A percentile compares a stretch with the other conserved stretches of the same genome.
These are phyloP conservation scores for Sugiyamaella sp. DNA, from an alignment of 1,139 yeast species.

Conservation along the genomic window DNA sequence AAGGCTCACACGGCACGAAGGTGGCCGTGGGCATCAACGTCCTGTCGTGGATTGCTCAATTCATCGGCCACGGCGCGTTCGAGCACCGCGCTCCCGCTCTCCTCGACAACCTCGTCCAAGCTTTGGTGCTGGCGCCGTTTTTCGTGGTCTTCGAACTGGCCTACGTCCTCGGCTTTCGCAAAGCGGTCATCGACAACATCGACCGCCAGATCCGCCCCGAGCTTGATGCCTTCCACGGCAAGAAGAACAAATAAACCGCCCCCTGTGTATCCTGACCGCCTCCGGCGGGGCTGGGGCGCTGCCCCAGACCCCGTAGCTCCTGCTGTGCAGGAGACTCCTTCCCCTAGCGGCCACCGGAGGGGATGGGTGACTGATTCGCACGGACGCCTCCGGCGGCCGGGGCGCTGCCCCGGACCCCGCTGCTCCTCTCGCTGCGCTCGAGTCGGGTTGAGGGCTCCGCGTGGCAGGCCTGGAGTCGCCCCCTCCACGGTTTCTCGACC, in stretches of 20 bases:
- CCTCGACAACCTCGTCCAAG: conserved; percentile 78
- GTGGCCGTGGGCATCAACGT: conserved; percentile 50
- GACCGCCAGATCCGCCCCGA: conserved; percentile 52
- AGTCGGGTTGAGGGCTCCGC: not conserved
- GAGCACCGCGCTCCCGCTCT: conserved; percentile 89
- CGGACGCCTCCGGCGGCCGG: too few species aligned
- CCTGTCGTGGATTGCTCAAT: conserved; percentile 79
- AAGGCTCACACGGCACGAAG: conserved; percentile 27
- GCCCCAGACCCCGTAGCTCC: conserved; percentile 9
- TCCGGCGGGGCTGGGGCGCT: conserved; percentile 16
- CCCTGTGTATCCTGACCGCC: not conserved
- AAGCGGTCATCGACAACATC: conserved; percentile 57
- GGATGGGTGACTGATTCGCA: too few species aligned
- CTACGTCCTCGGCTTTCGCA: conserved; percentile 64
- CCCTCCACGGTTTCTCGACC: not conserved
- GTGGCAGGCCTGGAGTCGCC: not conserved
- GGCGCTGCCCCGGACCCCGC: not conserved
- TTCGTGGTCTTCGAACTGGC: conserved; percentile 81
- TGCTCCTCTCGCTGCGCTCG: not conserved
- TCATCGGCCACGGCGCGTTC: conserved; percentile 82
- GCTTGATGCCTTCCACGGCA: conserved; percentile 31
- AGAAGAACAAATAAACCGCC: conserved; percentile 11
- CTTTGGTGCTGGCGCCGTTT: conserved; percentile 87
- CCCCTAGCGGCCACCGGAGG: too few species aligned
- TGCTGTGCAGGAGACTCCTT: too few species aligned